Conservation (phyloP, 148 eudicot species). For the Nyssa sinensis region DNA sequence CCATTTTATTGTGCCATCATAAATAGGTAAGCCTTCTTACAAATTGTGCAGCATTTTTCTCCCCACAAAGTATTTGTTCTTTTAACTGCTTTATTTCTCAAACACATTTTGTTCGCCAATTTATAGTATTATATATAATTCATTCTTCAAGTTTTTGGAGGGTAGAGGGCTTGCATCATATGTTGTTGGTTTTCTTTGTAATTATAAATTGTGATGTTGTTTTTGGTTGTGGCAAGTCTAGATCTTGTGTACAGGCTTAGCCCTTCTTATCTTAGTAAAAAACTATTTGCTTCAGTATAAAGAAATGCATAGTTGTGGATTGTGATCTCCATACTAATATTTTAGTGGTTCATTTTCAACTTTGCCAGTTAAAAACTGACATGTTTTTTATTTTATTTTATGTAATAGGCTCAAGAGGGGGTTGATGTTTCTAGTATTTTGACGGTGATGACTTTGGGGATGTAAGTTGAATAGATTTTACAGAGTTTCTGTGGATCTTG, state of each 20-base stretch:
- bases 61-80: no score
- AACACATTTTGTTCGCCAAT: no score
- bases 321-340: not conserved
- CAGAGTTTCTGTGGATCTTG: conserved; percentile 6
- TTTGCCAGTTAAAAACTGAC: not conserved
- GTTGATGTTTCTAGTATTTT: conserved; percentile 83
- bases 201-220: no score
- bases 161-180: no score
- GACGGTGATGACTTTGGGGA: conserved; percentile 94
- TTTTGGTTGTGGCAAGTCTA: no score
- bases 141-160: no score
- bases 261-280: not conserved
- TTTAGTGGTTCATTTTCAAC: not conserved
- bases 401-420: conserved; percentile 81
- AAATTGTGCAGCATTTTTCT: no score
- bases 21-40: no score
- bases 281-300: not conserved
- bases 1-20: no score
- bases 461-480: conserved; percentile 50
- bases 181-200: no score
- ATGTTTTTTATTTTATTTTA: not conserved
- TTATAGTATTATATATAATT: no score
- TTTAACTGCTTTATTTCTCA: no score
- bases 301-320: not conserved
- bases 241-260: not conserved